Evolutionary conservation across 345 rosid species (phyloP).

Genomic region (Hirschfeldia incana): DNA sequence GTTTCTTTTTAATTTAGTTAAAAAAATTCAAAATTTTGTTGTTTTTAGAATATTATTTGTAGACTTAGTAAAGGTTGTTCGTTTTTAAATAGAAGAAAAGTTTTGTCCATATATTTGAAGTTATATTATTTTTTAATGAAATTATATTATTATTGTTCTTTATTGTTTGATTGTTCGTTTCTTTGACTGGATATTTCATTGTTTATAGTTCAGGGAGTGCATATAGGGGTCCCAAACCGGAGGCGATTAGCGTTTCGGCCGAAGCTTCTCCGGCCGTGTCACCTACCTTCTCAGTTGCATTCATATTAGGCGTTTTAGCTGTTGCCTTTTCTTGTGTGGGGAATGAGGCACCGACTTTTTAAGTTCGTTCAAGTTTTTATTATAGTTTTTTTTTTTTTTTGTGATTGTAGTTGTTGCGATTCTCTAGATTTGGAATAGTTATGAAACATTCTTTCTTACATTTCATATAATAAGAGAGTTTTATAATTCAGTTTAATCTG

Average conservation of each 20-base stretch:
- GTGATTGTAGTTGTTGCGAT: too few species aligned
- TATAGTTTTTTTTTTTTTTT: too few species aligned
- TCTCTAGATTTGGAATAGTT: too few species aligned
- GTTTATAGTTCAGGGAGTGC: background rate
- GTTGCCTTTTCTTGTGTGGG: too few species aligned
- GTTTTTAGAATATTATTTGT: background rate
- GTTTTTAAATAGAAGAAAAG: background rate
- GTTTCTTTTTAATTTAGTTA: background rate
- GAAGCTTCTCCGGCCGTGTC: background rate
- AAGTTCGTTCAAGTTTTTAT: too few species aligned
- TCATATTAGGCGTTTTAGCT: conserved; percentile 18
- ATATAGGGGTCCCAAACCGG: background rate
- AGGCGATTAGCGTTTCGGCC: conserved; percentile 19
- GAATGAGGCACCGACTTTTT: too few species aligned
- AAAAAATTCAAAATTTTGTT: background rate
- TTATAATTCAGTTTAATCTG: too few species aligned
- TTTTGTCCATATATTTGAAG: background rate
- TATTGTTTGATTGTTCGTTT: background rate
- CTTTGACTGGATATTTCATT: background rate
- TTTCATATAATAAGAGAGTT: too few species aligned
- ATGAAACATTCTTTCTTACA: too few species aligned
- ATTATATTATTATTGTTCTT: background rate
- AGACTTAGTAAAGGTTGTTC: background rate
- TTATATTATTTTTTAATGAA: too few species aligned
- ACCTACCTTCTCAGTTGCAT: background rate